Percentiles rank a stretch among this genome's conserved stretches.
These are phyloP conservation scores for Scheffersomyces ergatensis DNA, from an alignment of 805 yeast genomes.

Conservation along the genomic window DNA sequence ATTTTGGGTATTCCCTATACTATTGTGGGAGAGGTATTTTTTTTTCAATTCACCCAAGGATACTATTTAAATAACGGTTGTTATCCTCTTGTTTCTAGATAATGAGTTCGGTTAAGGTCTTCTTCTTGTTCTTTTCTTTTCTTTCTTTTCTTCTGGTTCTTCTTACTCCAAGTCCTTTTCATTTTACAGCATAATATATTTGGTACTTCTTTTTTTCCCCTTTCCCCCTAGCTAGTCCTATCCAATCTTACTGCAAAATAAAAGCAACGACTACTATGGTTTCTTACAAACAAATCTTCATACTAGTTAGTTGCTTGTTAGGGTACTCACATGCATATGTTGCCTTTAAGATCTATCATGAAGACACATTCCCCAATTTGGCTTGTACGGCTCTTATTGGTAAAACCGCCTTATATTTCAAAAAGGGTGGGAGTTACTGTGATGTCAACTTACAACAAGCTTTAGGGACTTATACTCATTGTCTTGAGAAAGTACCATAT, in stretches of 20 bases:
- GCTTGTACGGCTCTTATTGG: constrained; percentile 23
- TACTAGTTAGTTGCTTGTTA: not conserved
- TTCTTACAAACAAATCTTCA: not conserved
- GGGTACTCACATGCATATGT: constrained; percentile 10
- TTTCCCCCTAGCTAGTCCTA: no score
- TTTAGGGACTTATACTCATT: constrained; percentile 36
- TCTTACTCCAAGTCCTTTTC: no score
- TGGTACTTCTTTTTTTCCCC: no score
- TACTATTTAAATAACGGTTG: no score
- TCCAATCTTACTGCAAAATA: not conserved
- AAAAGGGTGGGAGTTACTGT: constrained; percentile 26
- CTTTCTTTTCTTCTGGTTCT: no score
- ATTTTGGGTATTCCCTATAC: no score
- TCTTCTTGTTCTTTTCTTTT: no score
- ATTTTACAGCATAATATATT: no score
- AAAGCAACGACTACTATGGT: not conserved
- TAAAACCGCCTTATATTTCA: constrained; percentile 23
- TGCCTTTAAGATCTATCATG: constrained; percentile 18
- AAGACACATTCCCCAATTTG: constrained; percentile 20
- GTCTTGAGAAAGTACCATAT: constrained; percentile 23
- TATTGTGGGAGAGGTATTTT: no score
- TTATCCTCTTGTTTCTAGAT: no score
- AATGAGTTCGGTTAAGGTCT: no score
- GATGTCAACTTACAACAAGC: constrained; percentile 34
- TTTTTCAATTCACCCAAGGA: no score